A percentile compares a stretch with the other conserved stretches of the same genome.
Conservation (phyloP, 768 basidiomycete species). For the Boletus pseudo-olivaceus region DNA sequence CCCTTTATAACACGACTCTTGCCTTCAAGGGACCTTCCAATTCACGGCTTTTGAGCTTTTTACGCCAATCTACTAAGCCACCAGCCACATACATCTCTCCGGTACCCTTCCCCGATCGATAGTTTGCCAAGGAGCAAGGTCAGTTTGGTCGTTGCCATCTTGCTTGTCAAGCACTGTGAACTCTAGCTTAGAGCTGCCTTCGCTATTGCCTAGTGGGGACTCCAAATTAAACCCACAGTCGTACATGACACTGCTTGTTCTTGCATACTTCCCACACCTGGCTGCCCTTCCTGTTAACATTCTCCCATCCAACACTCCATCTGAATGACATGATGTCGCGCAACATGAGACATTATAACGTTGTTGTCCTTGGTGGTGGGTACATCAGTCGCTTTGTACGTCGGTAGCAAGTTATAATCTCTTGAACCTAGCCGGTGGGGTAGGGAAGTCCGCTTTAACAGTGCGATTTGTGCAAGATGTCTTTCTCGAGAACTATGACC, state of each 20-base stretch:
- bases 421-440: constrained; percentile 64
- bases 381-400: constrained; percentile 6
- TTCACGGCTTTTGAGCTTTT: neutral
- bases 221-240: constrained; percentile 1
- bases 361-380: constrained; percentile 79
- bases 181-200: constrained; percentile 1
- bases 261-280: constrained; percentile 23
- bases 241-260: constrained; percentile 15
- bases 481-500: constrained; percentile 77
- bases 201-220: neutral
- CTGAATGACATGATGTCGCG: neutral
- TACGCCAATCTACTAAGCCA: neutral
- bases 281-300: neutral
- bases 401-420: neutral
- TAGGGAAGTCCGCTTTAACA: constrained; percentile 85
- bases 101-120: neutral
- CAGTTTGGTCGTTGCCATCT: neutral
- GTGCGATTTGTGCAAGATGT: constrained; percentile 71
- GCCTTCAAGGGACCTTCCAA: no score
- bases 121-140: neutral
- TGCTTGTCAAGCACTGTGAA: neutral
- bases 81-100: neutral
- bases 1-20: neutral
- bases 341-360: constrained; percentile 68
- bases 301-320: constrained; percentile 9